Evolutionary conservation across 371 early-diverging fungal genomes (phyloP).

Genomic region (Mortierella sp.): DNA sequence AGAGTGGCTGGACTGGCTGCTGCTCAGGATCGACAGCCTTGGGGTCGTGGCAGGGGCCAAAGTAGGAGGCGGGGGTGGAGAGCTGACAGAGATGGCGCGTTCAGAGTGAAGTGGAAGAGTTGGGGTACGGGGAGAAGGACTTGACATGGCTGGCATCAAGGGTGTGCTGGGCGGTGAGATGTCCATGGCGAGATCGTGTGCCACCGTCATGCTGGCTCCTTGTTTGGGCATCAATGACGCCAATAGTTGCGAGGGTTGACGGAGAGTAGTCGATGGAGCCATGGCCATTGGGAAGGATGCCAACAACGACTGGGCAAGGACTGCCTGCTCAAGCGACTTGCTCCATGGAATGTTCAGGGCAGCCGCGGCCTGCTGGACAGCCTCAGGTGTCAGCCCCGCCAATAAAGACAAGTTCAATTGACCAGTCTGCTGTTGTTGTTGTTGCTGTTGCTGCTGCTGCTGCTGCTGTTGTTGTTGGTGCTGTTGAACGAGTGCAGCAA

Average conservation of each 20-base stretch:
- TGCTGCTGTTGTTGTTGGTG: neutral
- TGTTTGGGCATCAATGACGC: conserved; percentile 35
- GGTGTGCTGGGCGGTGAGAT: conserved; percentile 34
- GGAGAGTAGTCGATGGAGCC: conserved; percentile 11
- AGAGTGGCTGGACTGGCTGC: conserved; percentile 28
- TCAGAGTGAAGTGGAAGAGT: conserved; percentile 11
- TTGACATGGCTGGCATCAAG: conserved; percentile 7
- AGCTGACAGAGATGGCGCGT: neutral
- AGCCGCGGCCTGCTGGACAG: conserved; percentile 55
- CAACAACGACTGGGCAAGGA: conserved; percentile 50
- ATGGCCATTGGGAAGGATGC: conserved; percentile 46
- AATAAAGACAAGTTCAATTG: neutral
- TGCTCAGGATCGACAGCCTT: conserved; percentile 41
- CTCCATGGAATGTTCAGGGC: conserved; percentile 58
- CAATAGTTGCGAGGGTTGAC: neutral
- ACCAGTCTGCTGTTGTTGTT: neutral
- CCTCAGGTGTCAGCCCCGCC: conserved; percentile 40
- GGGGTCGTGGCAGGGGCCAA: neutral
- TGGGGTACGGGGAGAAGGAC: conserved; percentile 12
- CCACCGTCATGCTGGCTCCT: conserved; percentile 45
- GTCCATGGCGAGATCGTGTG: conserved; percentile 44
- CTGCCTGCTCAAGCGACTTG: conserved; percentile 47
- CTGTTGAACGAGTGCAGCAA: neutral
- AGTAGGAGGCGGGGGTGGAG: conserved; percentile 6
- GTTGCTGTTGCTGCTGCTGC: neutral